Evolutionary conservation across 1,284 basidiomycete species (phyloP).

Genomic region (Earliella scabrosa): DNA sequence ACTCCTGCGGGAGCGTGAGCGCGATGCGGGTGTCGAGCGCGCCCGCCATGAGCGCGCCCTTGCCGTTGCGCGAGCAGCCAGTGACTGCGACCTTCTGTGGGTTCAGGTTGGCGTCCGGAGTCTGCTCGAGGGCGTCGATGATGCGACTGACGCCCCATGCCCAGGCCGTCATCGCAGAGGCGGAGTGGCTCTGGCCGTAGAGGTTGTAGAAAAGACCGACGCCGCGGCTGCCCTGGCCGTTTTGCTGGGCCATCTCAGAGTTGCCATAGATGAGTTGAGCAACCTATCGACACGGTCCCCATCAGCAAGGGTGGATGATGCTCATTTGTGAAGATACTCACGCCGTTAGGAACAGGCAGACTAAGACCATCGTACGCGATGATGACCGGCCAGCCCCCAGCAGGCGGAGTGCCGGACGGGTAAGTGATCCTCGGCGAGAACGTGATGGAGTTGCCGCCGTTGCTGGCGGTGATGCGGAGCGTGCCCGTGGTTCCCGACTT

Average conservation of each 20-base stretch:
- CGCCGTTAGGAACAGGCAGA: slow-evolving; percentile 50
- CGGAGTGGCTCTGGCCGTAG: slow-evolving; percentile 48
- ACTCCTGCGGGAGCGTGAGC: slow-evolving; percentile 60
- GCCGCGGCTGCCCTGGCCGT: slow-evolving; percentile 46
- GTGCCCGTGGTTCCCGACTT: slow-evolving; percentile 39
- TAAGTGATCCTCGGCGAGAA: slow-evolving; percentile 48
- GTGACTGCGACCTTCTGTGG: slow-evolving; percentile 51
- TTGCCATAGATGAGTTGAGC: slow-evolving; percentile 54
- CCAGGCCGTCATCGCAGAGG: slow-evolving; percentile 59
- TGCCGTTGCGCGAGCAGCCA: slow-evolving; percentile 60
- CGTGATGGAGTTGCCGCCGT: slow-evolving; percentile 47
- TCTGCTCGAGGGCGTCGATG: slow-evolving; percentile 55
- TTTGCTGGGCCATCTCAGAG: slow-evolving; percentile 52
- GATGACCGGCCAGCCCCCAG: slow-evolving; percentile 48
- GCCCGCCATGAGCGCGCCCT: slow-evolving; percentile 58
- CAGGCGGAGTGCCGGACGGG: slow-evolving; percentile 47
- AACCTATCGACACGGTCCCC: too few relatives aligned
- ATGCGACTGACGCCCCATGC: slow-evolving; percentile 59
- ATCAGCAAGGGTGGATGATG: too few relatives aligned
- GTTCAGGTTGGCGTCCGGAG: slow-evolving; percentile 48
- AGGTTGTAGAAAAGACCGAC: slow-evolving; percentile 57
- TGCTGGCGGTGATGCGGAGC: slow-evolving; percentile 47
- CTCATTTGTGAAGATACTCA: slow-evolving; percentile 26
- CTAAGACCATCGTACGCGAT: slow-evolving; percentile 55
- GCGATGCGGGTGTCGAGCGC: slow-evolving; percentile 57